phyloP scores from a whole-genome alignment of 139 green algal species.

The Axilococcus clingmanii region DNA sequence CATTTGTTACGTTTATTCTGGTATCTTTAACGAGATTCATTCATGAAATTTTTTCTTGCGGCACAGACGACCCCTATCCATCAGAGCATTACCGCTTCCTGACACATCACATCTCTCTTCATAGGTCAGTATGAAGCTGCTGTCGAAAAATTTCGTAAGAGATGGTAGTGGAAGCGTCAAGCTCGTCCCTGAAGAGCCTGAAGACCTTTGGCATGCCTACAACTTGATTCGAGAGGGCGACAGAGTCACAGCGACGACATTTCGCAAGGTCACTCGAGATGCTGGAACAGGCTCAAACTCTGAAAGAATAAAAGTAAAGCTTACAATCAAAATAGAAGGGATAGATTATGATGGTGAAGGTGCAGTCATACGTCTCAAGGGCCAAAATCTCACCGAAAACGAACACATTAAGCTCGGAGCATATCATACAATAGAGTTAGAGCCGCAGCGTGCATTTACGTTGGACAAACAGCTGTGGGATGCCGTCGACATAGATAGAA shows the following conservation, averaged over 20 bases:
- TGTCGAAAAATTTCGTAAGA: slow-evolving; percentile 39
- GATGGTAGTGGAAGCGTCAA: slow-evolving; percentile 55
- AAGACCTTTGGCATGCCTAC: slow-evolving; percentile 92
- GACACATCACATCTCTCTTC: too few relatives aligned
- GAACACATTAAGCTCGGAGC: slow-evolving; percentile 89
- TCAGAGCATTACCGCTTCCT: too few relatives aligned
- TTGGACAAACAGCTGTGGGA: slow-evolving; percentile 82
- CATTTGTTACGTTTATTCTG: too few relatives aligned
- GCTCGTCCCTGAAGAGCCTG: slow-evolving; percentile 71
- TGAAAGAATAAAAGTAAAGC: slow-evolving; percentile 72
- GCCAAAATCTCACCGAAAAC: slow-evolving; percentile 61
- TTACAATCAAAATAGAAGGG: slow-evolving; percentile 62
- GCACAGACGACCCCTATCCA: too few relatives aligned
- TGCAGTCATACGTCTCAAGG: slow-evolving; percentile 25
- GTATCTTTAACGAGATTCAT: too few relatives aligned
- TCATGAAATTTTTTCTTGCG: too few relatives aligned
- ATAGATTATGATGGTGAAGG: slow-evolving; percentile 82
- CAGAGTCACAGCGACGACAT: slow-evolving; percentile 39
- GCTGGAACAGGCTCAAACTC: slow-evolving; percentile 45
- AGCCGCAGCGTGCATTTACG: slow-evolving; percentile 67
- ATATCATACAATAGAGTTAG: slow-evolving; percentile 92
- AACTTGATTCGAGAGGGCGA: slow-evolving; percentile 77
- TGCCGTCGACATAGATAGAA: slow-evolving; percentile 63
- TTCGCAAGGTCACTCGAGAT: slow-evolving; percentile 36
- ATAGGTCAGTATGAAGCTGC: slow-evolving; percentile 76